Evolutionary conservation across 139 green algal species (phyloP), one percentile per base, ranked within the genome.

Genomic region (Asterochloris erici): DNA sequence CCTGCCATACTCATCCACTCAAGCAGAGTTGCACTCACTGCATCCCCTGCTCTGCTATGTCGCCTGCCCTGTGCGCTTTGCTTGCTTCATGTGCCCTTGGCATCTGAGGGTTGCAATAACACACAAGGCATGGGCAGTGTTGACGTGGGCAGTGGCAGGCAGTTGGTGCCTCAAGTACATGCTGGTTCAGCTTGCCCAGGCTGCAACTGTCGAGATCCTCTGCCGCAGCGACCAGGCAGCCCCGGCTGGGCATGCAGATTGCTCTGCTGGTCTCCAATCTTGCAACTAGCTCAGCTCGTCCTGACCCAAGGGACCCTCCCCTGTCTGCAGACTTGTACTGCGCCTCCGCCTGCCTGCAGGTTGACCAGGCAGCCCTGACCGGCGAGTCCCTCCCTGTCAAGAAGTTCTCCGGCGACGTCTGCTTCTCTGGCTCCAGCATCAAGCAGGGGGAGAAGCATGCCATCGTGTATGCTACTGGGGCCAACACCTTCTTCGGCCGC

Each of bases 401-500:
- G 87, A 96, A 95, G 89, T 92, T 90, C 85, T 88, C 89, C 11
- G 94, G 94, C 17, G 89, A 96, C 71, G 91, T 96, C 0, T 86
- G 85, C 12, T 96, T 95, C 81, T 91, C 87, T 9, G 95, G 95
- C 66, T 97, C 94, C 27, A 93, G 92, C 78, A 92, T 96, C 87
- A 97, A 96, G 90, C 92, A 95, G 73, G 95, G 95, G 74, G 95
- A 98, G 88, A 86, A 90, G 66, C 89, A 98, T 63, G 88, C 86
- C 27, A 68, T 96, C 17, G 94, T 97, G 15, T 94, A 94, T 71
- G 91, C 90, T 11, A 97, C 93, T 12, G 93, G 92, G 73, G 71
- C 90, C 63, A 88, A 98, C 88, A 98, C 95, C 71, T 98, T 98
- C 90, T 97, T 98, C 82, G 93, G 93, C 21, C 93, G 94, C 68